A percentile compares a stretch with the other conserved stretches of the same genome.
These are phyloP conservation scores for Trametes cinnabarina DNA, from an alignment of 768 basidiomycete species.

Conservation along the genomic window DNA sequence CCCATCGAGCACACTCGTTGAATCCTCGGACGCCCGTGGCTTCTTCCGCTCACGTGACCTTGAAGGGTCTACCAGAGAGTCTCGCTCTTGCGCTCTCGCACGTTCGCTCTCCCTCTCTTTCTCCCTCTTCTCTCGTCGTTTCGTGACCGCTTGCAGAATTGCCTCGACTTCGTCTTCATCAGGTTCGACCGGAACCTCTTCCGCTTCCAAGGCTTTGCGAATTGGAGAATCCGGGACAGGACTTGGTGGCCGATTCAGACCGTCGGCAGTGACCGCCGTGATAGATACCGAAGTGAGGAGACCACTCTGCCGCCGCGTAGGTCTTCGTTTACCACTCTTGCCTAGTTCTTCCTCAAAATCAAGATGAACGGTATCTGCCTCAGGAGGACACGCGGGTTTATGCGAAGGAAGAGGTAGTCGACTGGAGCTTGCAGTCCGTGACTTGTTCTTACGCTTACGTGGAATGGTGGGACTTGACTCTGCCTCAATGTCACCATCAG, in stretches of 20 bases:
- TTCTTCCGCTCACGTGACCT: constrained; percentile 41
- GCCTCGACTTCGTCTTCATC: constrained; percentile 38
- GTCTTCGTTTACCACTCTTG: constrained; percentile 34
- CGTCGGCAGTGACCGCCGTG: constrained; percentile 28
- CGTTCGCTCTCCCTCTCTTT: constrained; percentile 38
- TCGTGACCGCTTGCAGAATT: constrained; percentile 36
- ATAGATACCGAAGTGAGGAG: constrained; percentile 45
- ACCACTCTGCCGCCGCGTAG: constrained; percentile 48
- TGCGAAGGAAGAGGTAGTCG: constrained; percentile 10
- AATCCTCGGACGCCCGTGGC: constrained; percentile 34
- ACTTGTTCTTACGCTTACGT: constrained; percentile 41
- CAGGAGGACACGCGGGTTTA: constrained; percentile 12
- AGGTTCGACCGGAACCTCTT: constrained; percentile 41
- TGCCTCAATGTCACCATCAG: constrained; percentile 42
- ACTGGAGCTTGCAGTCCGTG: constrained; percentile 28
- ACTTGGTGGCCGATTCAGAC: constrained; percentile 50
- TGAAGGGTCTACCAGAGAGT: constrained; percentile 25
- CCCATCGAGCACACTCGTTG: constrained; percentile 33
- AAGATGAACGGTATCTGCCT: constrained; percentile 34
- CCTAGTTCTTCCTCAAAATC: constrained; percentile 33
- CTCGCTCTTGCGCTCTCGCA: constrained; percentile 23
- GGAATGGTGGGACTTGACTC: constrained; percentile 39
- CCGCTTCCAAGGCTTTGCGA: constrained; percentile 55
- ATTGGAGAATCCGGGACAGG: constrained; percentile 67
- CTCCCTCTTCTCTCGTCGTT: constrained; percentile 51